These are phyloP conservation scores for Phytophthora melonis DNA, from an alignment of 352 stramenopile species.

Conservation along the genomic window DNA sequence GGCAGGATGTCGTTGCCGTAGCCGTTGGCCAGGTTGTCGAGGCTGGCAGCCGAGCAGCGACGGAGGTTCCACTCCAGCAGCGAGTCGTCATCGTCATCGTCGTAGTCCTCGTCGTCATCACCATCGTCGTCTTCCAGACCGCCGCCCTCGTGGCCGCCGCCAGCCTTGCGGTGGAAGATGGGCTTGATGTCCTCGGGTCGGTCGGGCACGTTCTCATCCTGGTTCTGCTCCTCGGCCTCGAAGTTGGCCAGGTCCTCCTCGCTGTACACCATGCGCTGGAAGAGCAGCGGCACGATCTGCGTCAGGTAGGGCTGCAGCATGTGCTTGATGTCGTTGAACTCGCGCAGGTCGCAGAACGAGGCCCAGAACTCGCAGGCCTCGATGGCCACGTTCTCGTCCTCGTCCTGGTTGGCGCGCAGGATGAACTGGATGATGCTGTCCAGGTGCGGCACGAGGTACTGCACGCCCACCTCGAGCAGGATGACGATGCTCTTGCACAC, in stretches of 20 bases:
- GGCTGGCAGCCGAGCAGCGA: conserved; percentile 93
- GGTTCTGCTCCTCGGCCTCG: conserved; percentile 90
- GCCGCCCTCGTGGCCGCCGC: conserved; percentile 32
- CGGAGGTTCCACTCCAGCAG: conserved; percentile 96
- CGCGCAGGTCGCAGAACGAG: conserved; percentile 89
- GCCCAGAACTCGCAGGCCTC: conserved; percentile 94
- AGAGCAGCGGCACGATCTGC: conserved; percentile 93
- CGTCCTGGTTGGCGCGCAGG: conserved; percentile 86
- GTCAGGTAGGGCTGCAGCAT: conserved; percentile 86
- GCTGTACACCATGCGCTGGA: conserved; percentile 96
- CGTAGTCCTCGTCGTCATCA: conserved; percentile 91
- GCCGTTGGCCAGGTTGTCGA: conserved; percentile 95
- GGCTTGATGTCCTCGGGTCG: conserved; percentile 93
- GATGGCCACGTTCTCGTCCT: conserved; percentile 86
- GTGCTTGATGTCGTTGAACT: conserved; percentile 93
- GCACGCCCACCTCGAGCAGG: conserved; percentile 88
- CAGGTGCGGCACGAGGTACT: conserved; percentile 91
- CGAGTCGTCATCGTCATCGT: conserved; percentile 93
- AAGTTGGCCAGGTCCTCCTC: conserved; percentile 93
- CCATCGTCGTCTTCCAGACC: conserved; percentile 77
- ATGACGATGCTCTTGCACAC: conserved; percentile 94
- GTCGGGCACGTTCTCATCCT: conserved; percentile 90
- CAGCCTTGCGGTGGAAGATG: conserved; percentile 79
- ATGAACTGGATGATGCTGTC: conserved; percentile 94
- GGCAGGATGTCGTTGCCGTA: conserved; percentile 96